Evolutionary conservation across 306 rosid genomes (phyloP), one percentile per base, ranked within the genome.

Genomic region (Purshia tridentata): DNA sequence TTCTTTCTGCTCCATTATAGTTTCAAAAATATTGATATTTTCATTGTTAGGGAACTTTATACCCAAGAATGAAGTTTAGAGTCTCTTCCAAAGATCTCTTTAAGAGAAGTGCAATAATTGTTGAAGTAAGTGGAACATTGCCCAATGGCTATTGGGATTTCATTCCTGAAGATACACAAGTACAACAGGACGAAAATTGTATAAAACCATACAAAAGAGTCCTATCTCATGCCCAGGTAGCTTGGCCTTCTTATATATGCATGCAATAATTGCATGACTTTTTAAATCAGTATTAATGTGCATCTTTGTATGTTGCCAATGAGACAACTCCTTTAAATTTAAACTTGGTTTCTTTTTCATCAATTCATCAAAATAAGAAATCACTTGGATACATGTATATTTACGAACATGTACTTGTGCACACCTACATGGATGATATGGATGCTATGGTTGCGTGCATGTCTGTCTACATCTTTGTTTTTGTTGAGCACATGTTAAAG

Each of bases 61-160:
- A 89, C 80, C 98, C 96, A 2, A 51, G 80, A 11, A 84, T 84
- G 92, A 84, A 81, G 76, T 94, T 94, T 79, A 91, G 79, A 83
- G 91, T 91, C 78, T 89, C 99, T 10, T 76, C 90, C 42, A 80
- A 46, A 23, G 96, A 94, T 60, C 70, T 86, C 55, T 91, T 81
- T 58, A 85, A 80, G 70, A 85, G 80, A 87, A 86, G 88, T 81
- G 81, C 91, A 29, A 88, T 90, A 75, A 74, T 87, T 46, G 96
- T 82, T 20, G 99, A 94, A 80, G 79, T 77, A 64, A 82, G 66
- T 70, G 96, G 67, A 73, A 73, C 44, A 16, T 64, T 94, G 65
- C 89, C 99, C 18, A 68, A 75, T 75, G 93, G 91, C 69, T 94
- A 80, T 83, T 94, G 99, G 99, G 82, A 86, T 78, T 91, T 91